Evolutionary conservation across 345 rosid genomes (phyloP).

Genomic region (Ricinus communis): DNA sequence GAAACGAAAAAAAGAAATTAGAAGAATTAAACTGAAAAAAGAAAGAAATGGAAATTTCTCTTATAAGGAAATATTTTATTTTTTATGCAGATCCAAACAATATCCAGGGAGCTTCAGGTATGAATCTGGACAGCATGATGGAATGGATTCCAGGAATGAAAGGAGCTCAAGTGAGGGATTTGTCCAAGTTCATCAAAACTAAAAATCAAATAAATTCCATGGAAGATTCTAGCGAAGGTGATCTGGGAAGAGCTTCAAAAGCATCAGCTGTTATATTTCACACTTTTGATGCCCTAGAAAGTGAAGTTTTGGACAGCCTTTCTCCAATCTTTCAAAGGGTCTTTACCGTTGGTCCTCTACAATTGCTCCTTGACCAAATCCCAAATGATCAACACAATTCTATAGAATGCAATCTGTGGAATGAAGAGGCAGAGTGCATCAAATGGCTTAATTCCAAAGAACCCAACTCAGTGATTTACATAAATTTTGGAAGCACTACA

Average conservation of each 20-base stretch:
- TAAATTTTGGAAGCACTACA: slow-evolving; percentile 14
- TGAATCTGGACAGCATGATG: slow-evolving; percentile 10
- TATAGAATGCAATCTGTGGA: slow-evolving; percentile 14
- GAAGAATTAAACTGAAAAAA: too few relatives aligned
- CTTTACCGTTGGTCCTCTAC: slow-evolving; percentile 6
- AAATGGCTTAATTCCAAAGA: slow-evolving; percentile 13
- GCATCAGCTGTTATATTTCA: slow-evolving; percentile 16
- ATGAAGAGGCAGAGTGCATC: slow-evolving; percentile 11
- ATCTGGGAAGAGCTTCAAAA: slow-evolving; percentile 8
- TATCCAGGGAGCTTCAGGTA: not conserved
- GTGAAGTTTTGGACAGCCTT: not conserved
- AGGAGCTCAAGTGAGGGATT: slow-evolving; percentile 13
- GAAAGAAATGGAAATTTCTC: too few relatives aligned
- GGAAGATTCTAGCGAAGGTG: not conserved
- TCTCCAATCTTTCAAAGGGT: slow-evolving; percentile 2
- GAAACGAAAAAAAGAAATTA: too few relatives aligned
- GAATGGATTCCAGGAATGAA: slow-evolving; percentile 16
- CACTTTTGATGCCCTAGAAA: slow-evolving; percentile 4
- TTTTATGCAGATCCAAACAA: slow-evolving; percentile 8
- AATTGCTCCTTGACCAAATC: slow-evolving; percentile 4
- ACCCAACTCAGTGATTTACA: slow-evolving; percentile 11
- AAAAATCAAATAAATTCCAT: not conserved
- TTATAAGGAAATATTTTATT: too few relatives aligned
- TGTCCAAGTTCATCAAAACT: not conserved
- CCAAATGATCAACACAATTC: not conserved